A percentile compares a stretch with the other conserved stretches of the same genome.
These are phyloP conservation scores for Bidens hawaiensis DNA, from an alignment of 140 eudicot species.

Conservation along the genomic window DNA sequence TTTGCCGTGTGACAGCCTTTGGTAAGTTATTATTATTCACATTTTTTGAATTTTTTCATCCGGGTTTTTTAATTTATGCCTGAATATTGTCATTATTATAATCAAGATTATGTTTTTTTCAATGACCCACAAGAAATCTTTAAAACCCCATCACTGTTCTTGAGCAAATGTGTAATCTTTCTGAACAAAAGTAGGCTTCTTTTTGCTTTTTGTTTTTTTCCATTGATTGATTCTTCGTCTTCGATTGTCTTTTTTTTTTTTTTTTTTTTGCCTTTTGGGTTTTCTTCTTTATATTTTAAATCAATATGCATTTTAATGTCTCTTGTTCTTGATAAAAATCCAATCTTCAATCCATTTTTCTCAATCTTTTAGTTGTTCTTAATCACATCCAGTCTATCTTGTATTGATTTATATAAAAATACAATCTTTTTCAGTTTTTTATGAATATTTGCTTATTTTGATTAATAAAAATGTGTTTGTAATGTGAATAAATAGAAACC, in stretches of 20 bases:
- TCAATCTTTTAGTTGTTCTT: background rate
- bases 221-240: slow-evolving; percentile 12
- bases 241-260: slow-evolving; percentile 9
- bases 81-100: slow-evolving; percentile 20
- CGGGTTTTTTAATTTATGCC: slow-evolving; percentile 11
- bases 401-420: background rate
- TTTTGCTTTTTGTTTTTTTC: slow-evolving; percentile 13
- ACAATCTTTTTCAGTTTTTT: slow-evolving; percentile 9
- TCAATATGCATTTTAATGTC: slow-evolving; percentile 18
- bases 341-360: slow-evolving; percentile 1
- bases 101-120: slow-evolving; percentile 20
- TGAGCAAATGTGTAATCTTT: slow-evolving; percentile 23
- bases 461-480: background rate
- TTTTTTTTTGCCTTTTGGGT: slow-evolving; percentile 9
- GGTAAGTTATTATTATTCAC: slow-evolving; percentile 29
- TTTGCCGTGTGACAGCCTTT: slow-evolving; percentile 36
- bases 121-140: slow-evolving; percentile 30
- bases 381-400: background rate
- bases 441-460: background rate
- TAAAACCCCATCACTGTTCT: slow-evolving; percentile 27
- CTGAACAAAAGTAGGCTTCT: slow-evolving; percentile 21
- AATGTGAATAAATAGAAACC: slow-evolving; percentile 32
- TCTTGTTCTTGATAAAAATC: slow-evolving; percentile 2
- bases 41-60: slow-evolving; percentile 21
- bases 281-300: background rate